A percentile compares a stretch with the other conserved stretches of the same genome.
Conservation (phyloP, 106 monocot species). For the Allium cepa region DNA sequence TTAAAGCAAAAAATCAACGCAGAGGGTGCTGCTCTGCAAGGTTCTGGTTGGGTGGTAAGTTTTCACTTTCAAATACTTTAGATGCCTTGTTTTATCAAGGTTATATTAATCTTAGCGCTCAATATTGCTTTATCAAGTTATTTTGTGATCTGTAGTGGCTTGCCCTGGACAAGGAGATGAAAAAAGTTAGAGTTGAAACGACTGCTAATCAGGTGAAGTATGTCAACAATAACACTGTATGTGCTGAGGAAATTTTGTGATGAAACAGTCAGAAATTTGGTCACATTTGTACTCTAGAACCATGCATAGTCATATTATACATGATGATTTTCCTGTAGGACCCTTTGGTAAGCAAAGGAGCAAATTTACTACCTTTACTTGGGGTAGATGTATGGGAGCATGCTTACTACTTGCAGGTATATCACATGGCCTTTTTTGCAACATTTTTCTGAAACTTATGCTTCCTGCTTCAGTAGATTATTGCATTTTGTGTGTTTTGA, state of each 20-base stretch:
- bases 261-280: background rate
- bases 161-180: constrained; percentile 77
- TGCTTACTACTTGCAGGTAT: constrained; percentile 83
- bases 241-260: too few species aligned
- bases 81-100: too few species aligned
- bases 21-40: constrained; percentile 94
- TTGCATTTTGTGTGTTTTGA: too few species aligned
- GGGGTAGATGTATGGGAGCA: constrained; percentile 91
- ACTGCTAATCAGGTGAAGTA: constrained; percentile 85
- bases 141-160: constrained; percentile 53
- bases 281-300: background rate
- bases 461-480: background rate
- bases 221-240: background rate
- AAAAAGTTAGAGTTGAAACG: constrained; percentile 77
- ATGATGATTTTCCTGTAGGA: constrained; percentile 38
- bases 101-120: too few species aligned
- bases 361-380: constrained; percentile 56
- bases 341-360: constrained; percentile 73
- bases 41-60: constrained; percentile 99
- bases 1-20: constrained; percentile 63
- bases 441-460: too few species aligned
- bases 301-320: background rate
- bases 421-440: background rate
- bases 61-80: background rate
- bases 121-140: too few species aligned